phyloP scores from a whole-genome alignment of 2,329 filamentous ascomycete genomes.

The Aspergillus transmontanensis region DNA sequence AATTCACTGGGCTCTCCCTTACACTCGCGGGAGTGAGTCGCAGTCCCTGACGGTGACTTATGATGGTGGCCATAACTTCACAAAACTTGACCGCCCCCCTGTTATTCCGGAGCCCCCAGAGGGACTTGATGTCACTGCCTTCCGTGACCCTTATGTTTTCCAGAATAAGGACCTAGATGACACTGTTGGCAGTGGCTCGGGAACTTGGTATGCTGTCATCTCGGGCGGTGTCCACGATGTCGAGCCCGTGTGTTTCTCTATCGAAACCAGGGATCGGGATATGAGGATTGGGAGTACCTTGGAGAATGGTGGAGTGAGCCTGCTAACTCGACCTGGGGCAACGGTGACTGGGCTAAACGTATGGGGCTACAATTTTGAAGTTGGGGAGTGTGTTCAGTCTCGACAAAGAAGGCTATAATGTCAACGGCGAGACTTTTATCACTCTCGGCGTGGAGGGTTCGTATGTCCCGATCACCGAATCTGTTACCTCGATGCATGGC shows the following conservation, averaged over 20 bases:
- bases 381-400: conserved; percentile 18
- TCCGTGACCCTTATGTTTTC: too few relatives aligned
- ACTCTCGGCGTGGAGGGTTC: conserved; percentile 21
- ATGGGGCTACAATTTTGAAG: conserved; percentile 24
- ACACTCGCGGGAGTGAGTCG: too few relatives aligned
- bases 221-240: conserved; percentile 20
- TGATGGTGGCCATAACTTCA: too few relatives aligned
- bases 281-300: conserved; percentile 23
- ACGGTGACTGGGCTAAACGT: conserved; percentile 20
- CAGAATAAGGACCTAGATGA: too few relatives aligned
- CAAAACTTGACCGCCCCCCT: too few relatives aligned
- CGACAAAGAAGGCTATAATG: conserved; percentile 18
- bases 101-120: too few relatives aligned
- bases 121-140: too few relatives aligned
- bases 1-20: too few relatives aligned
- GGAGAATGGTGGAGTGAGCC: conserved; percentile 24
- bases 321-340: conserved; percentile 22
- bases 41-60: too few relatives aligned
- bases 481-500: conserved; percentile 19
- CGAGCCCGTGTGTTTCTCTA: conserved; percentile 21
- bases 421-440: conserved; percentile 17
- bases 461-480: conserved; percentile 4
- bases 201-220: conserved; percentile 10
- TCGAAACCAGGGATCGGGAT: conserved; percentile 17
- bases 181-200: too few relatives aligned